Base-by-base conservation (phyloP, 345 rosid genomes). In the Hypericum androsaemum region DNA sequence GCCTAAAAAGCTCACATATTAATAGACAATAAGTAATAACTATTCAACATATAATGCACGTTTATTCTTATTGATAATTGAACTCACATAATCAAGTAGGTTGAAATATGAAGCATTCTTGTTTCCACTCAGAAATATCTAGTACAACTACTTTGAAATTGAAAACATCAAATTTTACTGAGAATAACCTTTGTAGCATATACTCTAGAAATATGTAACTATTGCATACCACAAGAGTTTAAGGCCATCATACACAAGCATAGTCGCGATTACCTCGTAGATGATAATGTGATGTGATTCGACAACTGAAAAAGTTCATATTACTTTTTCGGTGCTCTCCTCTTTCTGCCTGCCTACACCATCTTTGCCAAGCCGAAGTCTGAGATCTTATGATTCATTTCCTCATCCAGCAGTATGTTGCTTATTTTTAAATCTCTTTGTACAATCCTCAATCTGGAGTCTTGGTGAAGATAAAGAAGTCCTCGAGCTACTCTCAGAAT, bases 301-400 rank as follows among this genome's bases (percentile, higher is more conserved):
- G 2, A 44, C 5, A 1, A 45, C 48, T 12, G 12, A 45, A 15
- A 12, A 45, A 5, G 48, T 45, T 45, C 48, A 15, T 5, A 45
- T 28, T 45, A 45, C 16, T 5, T 28, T 15, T 2, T 45, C 16
- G 48, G 48, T 45, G 10, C 16, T 45, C 7, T 15, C 48, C 16
- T 45, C 48, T 11, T 15, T 28, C 15, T 45, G 48, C 3, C 15
- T 28, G 16, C 12, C 16, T 8, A 15, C n/a, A 45, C 12, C 12
- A 6, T 45, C 48, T 28, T 45, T 12, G 48, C 48, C 48, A 12
- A 12, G 12, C 48, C 22, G 8, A 45, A 45, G 15, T 45, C 48
- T 12, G 48, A 45, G 16, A 45, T 45, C n/a, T 45, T 45, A 28
- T 15, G 48, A 45, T 45, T 45, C 48, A 45, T 45, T 45, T 11